phyloP scores from a whole-genome alignment of 352 stramenopile species.

The Saprolegnia parasitica region DNA sequence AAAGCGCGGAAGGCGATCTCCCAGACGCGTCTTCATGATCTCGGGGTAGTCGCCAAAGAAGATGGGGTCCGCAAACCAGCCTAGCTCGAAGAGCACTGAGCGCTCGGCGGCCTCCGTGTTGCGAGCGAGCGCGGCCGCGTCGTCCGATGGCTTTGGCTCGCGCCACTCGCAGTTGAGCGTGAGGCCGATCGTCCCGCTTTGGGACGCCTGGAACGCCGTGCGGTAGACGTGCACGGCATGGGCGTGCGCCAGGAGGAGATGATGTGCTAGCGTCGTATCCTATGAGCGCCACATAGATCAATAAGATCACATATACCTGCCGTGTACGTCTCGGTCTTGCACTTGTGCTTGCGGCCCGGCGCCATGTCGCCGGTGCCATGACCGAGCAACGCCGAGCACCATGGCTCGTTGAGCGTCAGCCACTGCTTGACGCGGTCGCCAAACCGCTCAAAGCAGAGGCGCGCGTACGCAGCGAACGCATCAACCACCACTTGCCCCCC shows the following conservation, averaged over 20 bases:
- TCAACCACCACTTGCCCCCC: slow-evolving; percentile 46
- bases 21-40: slow-evolving; percentile 84
- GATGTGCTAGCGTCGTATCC: slow-evolving; percentile 39
- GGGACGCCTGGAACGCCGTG: slow-evolving; percentile 57
- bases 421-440: slow-evolving; percentile 91
- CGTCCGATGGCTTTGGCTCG: slow-evolving; percentile 56
- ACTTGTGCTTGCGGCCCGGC: slow-evolving; percentile 45
- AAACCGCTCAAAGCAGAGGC: slow-evolving; percentile 86
- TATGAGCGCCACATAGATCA: too few relatives aligned
- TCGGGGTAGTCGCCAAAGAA: slow-evolving; percentile 90
- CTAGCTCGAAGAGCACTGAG: slow-evolving; percentile 82
- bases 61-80: slow-evolving; percentile 91
- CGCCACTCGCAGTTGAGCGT: slow-evolving; percentile 88
- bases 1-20: slow-evolving; percentile 82
- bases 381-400: slow-evolving; percentile 60
- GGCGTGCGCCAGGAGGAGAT: slow-evolving; percentile 87
- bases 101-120: slow-evolving; percentile 67
- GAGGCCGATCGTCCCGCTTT: slow-evolving; percentile 86
- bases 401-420: slow-evolving; percentile 92
- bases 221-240: slow-evolving; percentile 74
- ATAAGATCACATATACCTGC: slow-evolving; percentile 24
- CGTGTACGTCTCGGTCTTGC: slow-evolving; percentile 70
- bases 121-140: slow-evolving; percentile 46
- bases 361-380: slow-evolving; percentile 84
- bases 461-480: slow-evolving; percentile 76